Evolutionary conservation across 164 flowering plant species (phyloP).

Genomic region (Sextonia rubra): DNA sequence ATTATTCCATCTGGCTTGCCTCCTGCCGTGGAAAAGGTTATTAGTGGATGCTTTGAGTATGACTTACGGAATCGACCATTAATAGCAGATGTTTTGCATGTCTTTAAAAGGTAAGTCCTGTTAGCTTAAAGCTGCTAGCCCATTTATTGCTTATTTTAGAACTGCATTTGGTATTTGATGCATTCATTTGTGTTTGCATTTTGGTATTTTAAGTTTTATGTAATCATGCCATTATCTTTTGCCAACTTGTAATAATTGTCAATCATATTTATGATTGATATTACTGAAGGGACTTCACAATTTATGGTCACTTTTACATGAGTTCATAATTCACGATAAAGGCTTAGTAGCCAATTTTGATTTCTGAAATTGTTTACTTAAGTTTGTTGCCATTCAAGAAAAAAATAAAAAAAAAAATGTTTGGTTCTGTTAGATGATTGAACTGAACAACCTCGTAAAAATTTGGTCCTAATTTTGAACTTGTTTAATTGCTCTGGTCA

Average conservation of each 20-base stretch:
- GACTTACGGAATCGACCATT: constrained; percentile 79
- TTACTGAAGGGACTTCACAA: not conserved
- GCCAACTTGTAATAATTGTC: not conserved
- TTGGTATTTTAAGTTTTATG: not conserved
- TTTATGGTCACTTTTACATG: not conserved
- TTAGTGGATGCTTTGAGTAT: constrained; percentile 86
- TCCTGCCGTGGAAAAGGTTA: constrained; percentile 60
- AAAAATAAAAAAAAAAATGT: no score
- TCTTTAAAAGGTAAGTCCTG: constrained; percentile 52
- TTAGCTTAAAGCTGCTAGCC: not conserved
- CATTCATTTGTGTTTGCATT: not conserved
- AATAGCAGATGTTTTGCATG: constrained; percentile 56
- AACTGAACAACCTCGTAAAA: no score
- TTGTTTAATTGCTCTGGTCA: no score
- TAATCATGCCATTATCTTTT: not conserved
- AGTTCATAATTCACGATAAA: not conserved
- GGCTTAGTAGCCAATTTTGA: no score
- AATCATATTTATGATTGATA: not conserved
- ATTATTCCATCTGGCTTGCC: constrained; percentile 73
- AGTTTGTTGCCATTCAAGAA: no score
- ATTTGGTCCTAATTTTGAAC: no score
- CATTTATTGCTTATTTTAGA: not conserved
- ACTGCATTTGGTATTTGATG: not conserved
- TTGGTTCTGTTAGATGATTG: no score
- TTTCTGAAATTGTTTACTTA: no score